Evolutionary conservation across 495 filamentous ascomycete genomes (phyloP).

Genomic region (Talaromyces nanjingensis): DNA sequence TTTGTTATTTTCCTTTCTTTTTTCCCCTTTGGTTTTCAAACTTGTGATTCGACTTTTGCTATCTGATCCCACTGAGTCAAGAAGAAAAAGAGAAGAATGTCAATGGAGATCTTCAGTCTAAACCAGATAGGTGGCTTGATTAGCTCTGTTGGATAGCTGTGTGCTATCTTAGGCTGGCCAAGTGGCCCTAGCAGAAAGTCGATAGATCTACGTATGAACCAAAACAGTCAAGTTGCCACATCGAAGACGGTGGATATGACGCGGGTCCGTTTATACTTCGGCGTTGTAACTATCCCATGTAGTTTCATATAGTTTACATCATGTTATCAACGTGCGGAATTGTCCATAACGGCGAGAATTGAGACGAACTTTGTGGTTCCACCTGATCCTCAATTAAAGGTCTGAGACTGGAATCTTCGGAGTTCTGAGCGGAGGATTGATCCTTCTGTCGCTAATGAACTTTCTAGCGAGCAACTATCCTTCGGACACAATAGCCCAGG

Average conservation of each 20-base stretch:
- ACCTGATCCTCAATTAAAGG: neutral
- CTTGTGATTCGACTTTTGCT: neutral
- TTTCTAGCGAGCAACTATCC: neutral
- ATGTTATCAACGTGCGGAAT: neutral
- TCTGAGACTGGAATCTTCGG: no score
- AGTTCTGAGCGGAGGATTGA: neutral
- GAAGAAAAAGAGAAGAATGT: neutral
- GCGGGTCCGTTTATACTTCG: neutral
- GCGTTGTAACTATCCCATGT: neutral
- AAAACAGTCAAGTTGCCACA: neutral
- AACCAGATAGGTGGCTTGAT: neutral
- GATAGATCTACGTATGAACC: neutral
- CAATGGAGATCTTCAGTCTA: neutral
- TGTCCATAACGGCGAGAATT: neutral
- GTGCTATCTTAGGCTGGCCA: no score
- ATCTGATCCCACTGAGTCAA: neutral
- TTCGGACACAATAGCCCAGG: neutral
- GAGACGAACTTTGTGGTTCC: neutral
- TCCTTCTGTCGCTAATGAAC: neutral
- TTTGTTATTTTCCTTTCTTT: neutral
- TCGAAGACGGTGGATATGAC: neutral
- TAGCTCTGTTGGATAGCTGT: neutral
- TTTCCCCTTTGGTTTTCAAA: no score
- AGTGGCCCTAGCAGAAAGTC: no score
- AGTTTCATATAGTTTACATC: neutral